These are phyloP conservation scores for Suillus bovinus DNA, from an alignment of 768 basidiomycete genomes.

Conservation along the genomic window DNA sequence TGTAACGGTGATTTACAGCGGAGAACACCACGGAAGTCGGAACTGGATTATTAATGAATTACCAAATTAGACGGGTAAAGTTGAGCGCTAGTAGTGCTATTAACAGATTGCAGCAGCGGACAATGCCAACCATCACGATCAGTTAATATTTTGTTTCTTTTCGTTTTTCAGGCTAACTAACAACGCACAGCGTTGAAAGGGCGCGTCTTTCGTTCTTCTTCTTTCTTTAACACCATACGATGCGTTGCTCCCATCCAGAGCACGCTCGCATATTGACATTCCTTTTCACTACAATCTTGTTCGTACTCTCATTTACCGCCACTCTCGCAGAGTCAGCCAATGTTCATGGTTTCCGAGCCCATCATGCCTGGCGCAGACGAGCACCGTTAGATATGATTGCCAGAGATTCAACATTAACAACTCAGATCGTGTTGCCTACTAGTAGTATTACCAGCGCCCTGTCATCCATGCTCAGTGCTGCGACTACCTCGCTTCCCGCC, in stretches of 20 bases:
- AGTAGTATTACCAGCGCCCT: not conserved
- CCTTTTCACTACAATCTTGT: constrained; percentile 16
- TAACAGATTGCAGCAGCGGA: not conserved
- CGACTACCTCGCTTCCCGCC: not conserved
- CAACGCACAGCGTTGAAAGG: not conserved
- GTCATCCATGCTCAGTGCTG: not conserved
- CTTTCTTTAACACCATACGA: not conserved
- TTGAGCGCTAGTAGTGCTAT: not conserved
- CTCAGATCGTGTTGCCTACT: not conserved
- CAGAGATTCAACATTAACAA: not conserved
- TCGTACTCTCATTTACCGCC: constrained; percentile 11
- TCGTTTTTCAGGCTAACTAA: not conserved
- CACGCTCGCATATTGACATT: constrained; percentile 11
- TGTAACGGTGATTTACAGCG: too few relatives aligned
- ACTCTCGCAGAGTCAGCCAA: not conserved
- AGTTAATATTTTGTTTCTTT: not conserved
- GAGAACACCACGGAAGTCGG: too few relatives aligned
- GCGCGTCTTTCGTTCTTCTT: not conserved
- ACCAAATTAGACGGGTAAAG: not conserved
- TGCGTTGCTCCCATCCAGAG: constrained; percentile 4
- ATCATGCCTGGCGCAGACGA: constrained; percentile 11
- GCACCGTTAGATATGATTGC: constrained; percentile 1
- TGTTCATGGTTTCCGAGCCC: constrained; percentile 1
- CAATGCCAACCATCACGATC: not conserved
- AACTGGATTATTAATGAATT: not conserved